Evolutionary conservation across 2,329 filamentous ascomycete species (phyloP).

Genomic region (Nemania diffusa): DNA sequence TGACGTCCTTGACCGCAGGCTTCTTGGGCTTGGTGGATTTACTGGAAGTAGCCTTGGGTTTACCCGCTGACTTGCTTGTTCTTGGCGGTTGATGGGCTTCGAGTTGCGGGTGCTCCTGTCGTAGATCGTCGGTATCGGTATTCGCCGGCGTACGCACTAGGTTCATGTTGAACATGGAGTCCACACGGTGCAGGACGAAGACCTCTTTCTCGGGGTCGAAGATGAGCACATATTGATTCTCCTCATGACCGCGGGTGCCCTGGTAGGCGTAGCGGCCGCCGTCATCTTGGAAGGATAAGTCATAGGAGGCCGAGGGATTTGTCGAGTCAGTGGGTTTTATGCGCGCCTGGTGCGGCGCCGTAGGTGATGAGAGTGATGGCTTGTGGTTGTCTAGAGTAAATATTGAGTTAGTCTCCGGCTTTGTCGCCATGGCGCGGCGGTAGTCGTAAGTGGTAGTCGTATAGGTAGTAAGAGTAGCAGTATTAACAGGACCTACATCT

Average conservation of each 20-base stretch:
- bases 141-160: constrained; percentile 75
- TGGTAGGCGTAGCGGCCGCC: constrained; percentile 69
- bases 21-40: constrained; percentile 45
- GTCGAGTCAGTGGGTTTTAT: constrained; percentile 62
- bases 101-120: constrained; percentile 75
- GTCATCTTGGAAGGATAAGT: constrained; percentile 65
- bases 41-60: constrained; percentile 38
- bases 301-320: constrained; percentile 58
- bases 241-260: constrained; percentile 66
- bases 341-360: constrained; percentile 60
- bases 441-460: background rate
- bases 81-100: constrained; percentile 48
- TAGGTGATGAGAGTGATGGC: constrained; percentile 61
- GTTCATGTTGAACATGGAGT: constrained; percentile 90
- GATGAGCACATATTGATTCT: constrained; percentile 73
- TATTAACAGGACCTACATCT: constrained; percentile 59
- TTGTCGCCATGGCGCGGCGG: background rate
- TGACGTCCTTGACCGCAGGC: constrained; percentile 36
- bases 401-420: constrained; percentile 14
- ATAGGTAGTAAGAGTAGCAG: background rate
- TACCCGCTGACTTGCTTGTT: constrained; percentile 30
- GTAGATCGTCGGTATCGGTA: constrained; percentile 70
- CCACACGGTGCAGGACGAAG: constrained; percentile 83
- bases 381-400: constrained; percentile 68
- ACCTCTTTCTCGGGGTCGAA: constrained; percentile 79